Percentiles rank a stretch among this genome's conserved stretches.
Conservation (phyloP, 192 early-diverging fungal species). For the Backusella parvicylindrica region DNA sequence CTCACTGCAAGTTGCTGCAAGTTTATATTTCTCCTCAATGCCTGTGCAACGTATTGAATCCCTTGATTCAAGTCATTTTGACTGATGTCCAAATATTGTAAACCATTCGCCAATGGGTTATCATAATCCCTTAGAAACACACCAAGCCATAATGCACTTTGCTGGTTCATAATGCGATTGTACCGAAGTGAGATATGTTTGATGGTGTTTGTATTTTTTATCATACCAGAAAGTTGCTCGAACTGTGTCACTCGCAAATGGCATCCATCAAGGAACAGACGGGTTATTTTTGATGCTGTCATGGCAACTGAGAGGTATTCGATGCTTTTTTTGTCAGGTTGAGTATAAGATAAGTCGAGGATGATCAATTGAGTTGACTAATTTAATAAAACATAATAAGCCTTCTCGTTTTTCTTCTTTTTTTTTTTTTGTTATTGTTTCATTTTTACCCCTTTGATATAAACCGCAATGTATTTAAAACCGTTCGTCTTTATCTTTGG, state of each 20-base stretch:
- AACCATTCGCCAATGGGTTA: constrained; percentile 24
- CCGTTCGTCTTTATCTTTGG: constrained; percentile 65
- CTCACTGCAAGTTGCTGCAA: constrained; percentile 38
- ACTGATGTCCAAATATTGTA: constrained; percentile 37
- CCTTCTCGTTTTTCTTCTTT: background rate
- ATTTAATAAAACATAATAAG: background rate
- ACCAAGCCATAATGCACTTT: constrained; percentile 48
- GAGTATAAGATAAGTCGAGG: constrained; percentile 68
- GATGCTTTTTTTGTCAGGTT: constrained; percentile 66
- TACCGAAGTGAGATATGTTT: constrained; percentile 39
- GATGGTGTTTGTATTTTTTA: constrained; percentile 35
- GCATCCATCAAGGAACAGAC: constrained; percentile 24
- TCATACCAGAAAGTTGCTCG: constrained; percentile 30
- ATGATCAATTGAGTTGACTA: constrained; percentile 59
- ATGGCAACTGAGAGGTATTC: constrained; percentile 67
- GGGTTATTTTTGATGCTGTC: background rate
- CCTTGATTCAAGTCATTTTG: constrained; percentile 49
- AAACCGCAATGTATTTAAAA: constrained; percentile 70
- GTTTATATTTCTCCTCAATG: constrained; percentile 47
- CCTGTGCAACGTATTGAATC: constrained; percentile 54
- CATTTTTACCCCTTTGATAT: constrained; percentile 58
- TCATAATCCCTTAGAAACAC: constrained; percentile 56
- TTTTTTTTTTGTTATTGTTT: background rate
- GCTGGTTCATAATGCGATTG: constrained; percentile 42
- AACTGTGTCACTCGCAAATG: constrained; percentile 10